phyloP scores from a whole-genome alignment of 1,139 yeast species.

The Martiniozyma asiatica region DNA sequence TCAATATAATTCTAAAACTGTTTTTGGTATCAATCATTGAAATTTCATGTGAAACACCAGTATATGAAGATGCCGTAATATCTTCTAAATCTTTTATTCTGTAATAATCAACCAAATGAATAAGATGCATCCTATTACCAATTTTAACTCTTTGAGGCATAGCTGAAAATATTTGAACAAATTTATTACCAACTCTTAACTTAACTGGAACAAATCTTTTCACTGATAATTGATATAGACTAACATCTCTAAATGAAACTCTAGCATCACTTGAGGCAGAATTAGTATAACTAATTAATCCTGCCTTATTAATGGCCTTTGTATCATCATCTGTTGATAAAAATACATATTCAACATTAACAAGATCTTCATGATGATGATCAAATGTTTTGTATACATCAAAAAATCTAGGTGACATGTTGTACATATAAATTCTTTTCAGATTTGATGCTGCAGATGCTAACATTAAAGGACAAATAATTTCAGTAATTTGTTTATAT shows the following conservation, averaged over 20 bases:
- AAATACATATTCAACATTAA: conserved; percentile 13
- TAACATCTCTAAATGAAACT: conserved; percentile 48
- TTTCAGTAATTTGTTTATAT: conserved; percentile 19
- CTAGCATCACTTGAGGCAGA: conserved; percentile 40
- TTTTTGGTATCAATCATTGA: conserved; percentile 45
- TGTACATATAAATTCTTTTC: conserved; percentile 44
- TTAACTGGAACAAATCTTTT: conserved; percentile 41
- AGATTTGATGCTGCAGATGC: conserved; percentile 43
- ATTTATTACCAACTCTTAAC: conserved; percentile 59
- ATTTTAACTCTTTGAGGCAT: conserved; percentile 27
- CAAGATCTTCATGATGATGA: conserved; percentile 5
- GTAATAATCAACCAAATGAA: conserved; percentile 40
- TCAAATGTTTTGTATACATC: conserved; percentile 8
- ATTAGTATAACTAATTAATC: conserved; percentile 31
- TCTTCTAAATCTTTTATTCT: conserved; percentile 39
- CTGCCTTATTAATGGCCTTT: conserved; percentile 35
- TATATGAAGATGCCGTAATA: conserved; percentile 39
- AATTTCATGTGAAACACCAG: conserved; percentile 38
- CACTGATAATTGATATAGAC: conserved; percentile 33
- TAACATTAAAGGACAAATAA: conserved; percentile 32
- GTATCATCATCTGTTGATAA: conserved; percentile 29
- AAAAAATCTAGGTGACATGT: conserved; percentile 35
- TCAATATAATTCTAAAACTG: conserved; percentile 35
- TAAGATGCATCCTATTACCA: conserved; percentile 24
- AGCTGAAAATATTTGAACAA: conserved; percentile 41